These are phyloP conservation scores for Ustilago crameri DNA, from an alignment of 1,284 basidiomycete species.

Conservation along the genomic window DNA sequence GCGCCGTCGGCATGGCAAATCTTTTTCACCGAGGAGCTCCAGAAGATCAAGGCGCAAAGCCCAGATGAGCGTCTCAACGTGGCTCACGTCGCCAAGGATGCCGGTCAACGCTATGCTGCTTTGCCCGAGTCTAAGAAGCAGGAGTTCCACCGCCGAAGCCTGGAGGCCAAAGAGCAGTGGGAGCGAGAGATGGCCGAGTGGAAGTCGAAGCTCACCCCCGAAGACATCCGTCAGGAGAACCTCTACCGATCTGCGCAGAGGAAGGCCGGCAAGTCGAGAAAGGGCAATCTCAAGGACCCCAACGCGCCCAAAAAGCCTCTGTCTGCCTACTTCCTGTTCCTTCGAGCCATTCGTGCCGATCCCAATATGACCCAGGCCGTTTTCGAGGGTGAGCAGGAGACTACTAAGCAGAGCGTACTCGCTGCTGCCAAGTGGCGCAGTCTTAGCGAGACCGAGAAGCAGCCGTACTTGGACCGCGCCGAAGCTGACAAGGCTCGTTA, in stretches of 20 bases:
- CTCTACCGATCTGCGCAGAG: conserved; percentile 88
- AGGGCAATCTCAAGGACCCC: conserved; percentile 94
- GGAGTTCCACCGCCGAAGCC: conserved; percentile 72
- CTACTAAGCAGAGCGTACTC: conserved; percentile 91
- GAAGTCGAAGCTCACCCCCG: conserved; percentile 88
- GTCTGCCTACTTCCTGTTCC: conserved; percentile 92
- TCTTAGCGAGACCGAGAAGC: conserved; percentile 87
- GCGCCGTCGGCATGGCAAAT: conserved; percentile 96
- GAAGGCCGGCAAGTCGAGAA: conserved; percentile 90
- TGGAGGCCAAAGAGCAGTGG: conserved; percentile 81
- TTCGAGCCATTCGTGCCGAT: conserved; percentile 73
- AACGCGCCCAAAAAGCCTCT: conserved; percentile 96
- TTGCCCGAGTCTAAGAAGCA: conserved; percentile 82
- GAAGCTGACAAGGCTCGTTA: conserved; percentile 64
- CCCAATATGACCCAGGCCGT: conserved; percentile 73
- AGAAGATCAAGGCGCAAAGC: conserved; percentile 76
- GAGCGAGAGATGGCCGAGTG: conserved; percentile 85
- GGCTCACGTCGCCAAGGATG: conserved; percentile 93
- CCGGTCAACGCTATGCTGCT: conserved; percentile 86
- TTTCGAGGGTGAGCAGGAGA: conserved; percentile 92
- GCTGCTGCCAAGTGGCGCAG: conserved; percentile 91
- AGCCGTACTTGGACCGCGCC: conserved; percentile 62
- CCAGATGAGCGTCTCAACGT: conserved; percentile 82
- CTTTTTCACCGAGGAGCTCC: conserved; percentile 95
- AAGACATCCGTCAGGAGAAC: conserved; percentile 94